Evolutionary conservation across 495 filamentous ascomycete genomes (phyloP).

Genomic region (Annulohypoxylon bovei): DNA sequence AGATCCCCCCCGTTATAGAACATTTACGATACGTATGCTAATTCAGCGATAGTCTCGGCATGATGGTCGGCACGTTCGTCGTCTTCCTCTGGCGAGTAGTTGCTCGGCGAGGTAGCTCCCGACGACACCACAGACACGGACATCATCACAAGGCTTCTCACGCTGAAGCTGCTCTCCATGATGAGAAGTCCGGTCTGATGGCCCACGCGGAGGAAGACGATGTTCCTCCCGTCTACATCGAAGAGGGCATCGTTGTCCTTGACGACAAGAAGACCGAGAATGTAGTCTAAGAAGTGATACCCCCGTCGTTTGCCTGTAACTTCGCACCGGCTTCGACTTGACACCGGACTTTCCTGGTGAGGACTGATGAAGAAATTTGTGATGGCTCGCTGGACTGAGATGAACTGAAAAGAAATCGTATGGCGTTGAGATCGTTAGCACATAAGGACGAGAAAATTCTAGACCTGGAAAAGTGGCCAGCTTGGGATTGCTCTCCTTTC

Average conservation of each 20-base stretch:
- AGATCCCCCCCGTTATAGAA: conserved; percentile 30
- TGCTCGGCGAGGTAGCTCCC: conserved; percentile 43
- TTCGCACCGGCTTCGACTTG: not conserved
- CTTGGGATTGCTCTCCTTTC: conserved; percentile 41
- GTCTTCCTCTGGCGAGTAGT: conserved; percentile 58
- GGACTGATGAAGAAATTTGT: conserved; percentile 20
- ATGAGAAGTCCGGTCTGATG: conserved; percentile 59
- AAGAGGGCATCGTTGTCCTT: conserved; percentile 32
- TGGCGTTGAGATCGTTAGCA: conserved; percentile 22
- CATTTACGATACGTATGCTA: conserved; percentile 5
- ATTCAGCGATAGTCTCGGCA: conserved; percentile 54
- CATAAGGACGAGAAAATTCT: conserved; percentile 12
- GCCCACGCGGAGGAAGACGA: conserved; percentile 47
- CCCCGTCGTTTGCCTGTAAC: conserved; percentile 11
- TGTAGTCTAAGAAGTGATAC: conserved; percentile 35
- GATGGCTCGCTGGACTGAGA: conserved; percentile 14
- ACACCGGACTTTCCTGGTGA: not conserved
- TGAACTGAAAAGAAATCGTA: conserved; percentile 3
- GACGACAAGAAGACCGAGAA: conserved; percentile 47
- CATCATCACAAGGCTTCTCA: conserved; percentile 44
- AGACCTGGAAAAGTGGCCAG: conserved; percentile 20
- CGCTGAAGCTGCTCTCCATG: conserved; percentile 47
- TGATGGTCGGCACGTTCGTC: conserved; percentile 59
- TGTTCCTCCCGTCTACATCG: conserved; percentile 50
- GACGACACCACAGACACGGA: conserved; percentile 40